These are phyloP conservation scores for Clavispora phyllophila DNA, from an alignment of 805 yeast species.

Conservation along the genomic window DNA sequence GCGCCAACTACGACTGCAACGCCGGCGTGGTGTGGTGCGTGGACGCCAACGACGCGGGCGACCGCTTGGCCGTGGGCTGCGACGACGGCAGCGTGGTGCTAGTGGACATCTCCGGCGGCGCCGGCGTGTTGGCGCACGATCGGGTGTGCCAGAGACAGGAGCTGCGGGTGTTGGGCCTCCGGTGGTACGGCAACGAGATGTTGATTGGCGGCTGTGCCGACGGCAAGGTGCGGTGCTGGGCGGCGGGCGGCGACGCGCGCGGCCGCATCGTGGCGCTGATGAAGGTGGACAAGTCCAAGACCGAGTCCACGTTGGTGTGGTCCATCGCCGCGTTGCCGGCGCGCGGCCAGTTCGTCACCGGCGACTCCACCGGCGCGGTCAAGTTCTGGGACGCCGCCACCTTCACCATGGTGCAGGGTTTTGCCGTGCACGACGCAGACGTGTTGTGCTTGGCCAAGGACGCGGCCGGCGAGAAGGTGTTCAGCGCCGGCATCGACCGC, in stretches of 20 bases:
- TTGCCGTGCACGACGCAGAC: slow-evolving; percentile 87
- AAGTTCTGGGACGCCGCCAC: slow-evolving; percentile 87
- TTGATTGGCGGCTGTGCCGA: slow-evolving; percentile 95
- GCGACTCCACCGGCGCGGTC: slow-evolving; percentile 92
- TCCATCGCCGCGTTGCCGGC: slow-evolving; percentile 59
- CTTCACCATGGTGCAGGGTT: slow-evolving; percentile 73
- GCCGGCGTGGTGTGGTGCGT: slow-evolving; percentile 94
- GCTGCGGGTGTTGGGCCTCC: slow-evolving; percentile 69
- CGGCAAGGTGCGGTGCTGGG: slow-evolving; percentile 86
- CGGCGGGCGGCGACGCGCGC: slow-evolving; percentile 34
- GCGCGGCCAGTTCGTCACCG: slow-evolving; percentile 77
- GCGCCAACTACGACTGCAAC: slow-evolving; percentile 77
- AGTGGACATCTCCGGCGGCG: slow-evolving; percentile 80
- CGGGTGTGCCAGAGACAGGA: slow-evolving; percentile 77
- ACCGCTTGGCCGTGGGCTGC: slow-evolving; percentile 81
- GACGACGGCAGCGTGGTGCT: slow-evolving; percentile 90
- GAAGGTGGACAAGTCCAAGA: slow-evolving; percentile 86
- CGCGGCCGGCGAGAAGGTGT: slow-evolving; percentile 55
- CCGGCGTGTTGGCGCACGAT: slow-evolving; percentile 75
- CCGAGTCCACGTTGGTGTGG: slow-evolving; percentile 91
- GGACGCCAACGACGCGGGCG: slow-evolving; percentile 55
- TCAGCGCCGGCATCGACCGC: slow-evolving; percentile 91
- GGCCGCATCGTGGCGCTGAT: slow-evolving; percentile 78
- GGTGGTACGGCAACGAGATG: slow-evolving; percentile 64
- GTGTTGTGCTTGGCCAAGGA: slow-evolving; percentile 68